These are phyloP conservation scores for Polyporus tsugae DNA, from an alignment of 1,284 basidiomycete species.

Conservation along the genomic window DNA sequence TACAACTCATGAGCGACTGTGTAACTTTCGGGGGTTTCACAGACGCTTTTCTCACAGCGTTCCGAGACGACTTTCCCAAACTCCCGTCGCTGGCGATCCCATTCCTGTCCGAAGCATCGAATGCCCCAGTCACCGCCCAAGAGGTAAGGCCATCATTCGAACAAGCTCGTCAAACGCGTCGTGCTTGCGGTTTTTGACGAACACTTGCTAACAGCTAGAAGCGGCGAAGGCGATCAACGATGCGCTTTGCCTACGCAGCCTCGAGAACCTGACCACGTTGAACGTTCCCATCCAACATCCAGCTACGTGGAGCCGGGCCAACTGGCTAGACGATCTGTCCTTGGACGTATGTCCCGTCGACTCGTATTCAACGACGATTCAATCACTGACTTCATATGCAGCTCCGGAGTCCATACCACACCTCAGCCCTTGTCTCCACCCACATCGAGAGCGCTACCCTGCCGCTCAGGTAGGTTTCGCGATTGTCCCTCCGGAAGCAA, in stretches of 20 bases:
- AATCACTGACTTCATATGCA: constrained; percentile 35
- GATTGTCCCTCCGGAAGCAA: not conserved
- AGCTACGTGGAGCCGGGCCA: constrained; percentile 45
- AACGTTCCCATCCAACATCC: constrained; percentile 65
- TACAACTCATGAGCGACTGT: constrained; percentile 72
- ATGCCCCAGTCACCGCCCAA: constrained; percentile 46
- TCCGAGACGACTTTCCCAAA: constrained; percentile 73
- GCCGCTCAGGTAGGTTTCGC: constrained; percentile 60
- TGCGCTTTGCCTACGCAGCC: constrained; percentile 60
- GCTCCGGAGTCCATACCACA: constrained; percentile 56
- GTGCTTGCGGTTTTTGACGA: not conserved
- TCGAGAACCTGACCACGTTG: constrained; percentile 62
- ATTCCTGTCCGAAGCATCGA: constrained; percentile 56
- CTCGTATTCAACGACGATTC: not conserved
- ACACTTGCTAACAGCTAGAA: not conserved
- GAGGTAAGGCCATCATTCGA: constrained; percentile 50
- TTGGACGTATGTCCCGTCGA: constrained; percentile 48
- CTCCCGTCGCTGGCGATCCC: constrained; percentile 62
- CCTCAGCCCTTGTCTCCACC: constrained; percentile 72
- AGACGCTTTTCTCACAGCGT: constrained; percentile 58
- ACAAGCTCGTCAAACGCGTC: not conserved
- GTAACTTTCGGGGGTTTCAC: constrained; percentile 71
- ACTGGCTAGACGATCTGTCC: constrained; percentile 53
- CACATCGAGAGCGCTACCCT: constrained; percentile 73
- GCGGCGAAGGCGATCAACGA: constrained; percentile 58